Evolutionary conservation across 495 filamentous ascomycete species (phyloP), one percentile per base, ranked within the genome.

Genomic region (Penicillium lividum): DNA sequence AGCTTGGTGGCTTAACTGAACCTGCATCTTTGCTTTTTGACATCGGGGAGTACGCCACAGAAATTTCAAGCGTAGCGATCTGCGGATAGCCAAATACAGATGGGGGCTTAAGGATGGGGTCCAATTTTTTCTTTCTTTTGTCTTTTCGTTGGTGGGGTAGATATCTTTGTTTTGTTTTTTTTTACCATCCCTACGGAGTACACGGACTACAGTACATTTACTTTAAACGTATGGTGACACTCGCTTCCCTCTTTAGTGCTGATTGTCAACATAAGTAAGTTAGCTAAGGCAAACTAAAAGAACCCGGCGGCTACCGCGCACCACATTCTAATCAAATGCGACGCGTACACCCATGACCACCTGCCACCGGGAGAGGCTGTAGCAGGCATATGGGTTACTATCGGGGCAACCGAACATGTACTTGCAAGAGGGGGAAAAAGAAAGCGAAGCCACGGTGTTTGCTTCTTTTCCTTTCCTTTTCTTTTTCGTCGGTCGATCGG

Each of bases 1-100:
- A 68, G 63, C 16, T 60, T 28, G 42, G 56, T 68, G 63, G 60
- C 63, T 61, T 47, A 13, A 46, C 63, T 68, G 60, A 63, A 46
- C 29, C 28, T 60, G 53, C 53, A 55, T 38, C 34, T 53, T 55
- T 45, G 40, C 53, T 55, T 45, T 42, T 55, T 55, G 53, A 45
- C 40, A 54, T 42, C 36, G 51, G 31, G 18, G 51, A 54, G 38
- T 30, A 38, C 31, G 38, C 34, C 27, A 42, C 38, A 53, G 11
- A 29, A 22, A 31, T 15, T 52, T 27, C n/a, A 7, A 33, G 51
- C 44, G 18, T 52, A 40, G 55, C 31, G 53, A 64, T 58, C 50
- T 60, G 61, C 61, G 57, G 30, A 53, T 22, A 18, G 34, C 60
- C 60, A 22, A 58, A 62, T 58, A n/a, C 27, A 36, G 55, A 28